Evolutionary conservation across 441 rosid species (phyloP).

Genomic region (Aquilaria agallochum): DNA sequence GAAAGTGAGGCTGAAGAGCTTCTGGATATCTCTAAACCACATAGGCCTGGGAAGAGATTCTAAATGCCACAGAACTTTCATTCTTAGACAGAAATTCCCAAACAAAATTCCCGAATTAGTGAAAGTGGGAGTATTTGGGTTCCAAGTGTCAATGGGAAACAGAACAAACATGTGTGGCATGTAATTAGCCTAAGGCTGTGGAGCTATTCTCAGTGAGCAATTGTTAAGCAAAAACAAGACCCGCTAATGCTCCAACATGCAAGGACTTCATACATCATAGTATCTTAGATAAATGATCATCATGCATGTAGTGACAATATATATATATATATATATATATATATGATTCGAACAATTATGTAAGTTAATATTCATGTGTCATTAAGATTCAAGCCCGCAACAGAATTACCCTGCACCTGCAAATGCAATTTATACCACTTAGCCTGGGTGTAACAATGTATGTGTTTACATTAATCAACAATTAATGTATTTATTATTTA

Average conservation of each 20-base stretch:
- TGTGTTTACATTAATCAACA: too few relatives aligned
- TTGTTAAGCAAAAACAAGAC: conserved; percentile 60
- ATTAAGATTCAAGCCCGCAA: too few relatives aligned
- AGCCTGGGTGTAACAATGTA: too few relatives aligned
- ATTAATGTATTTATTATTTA: too few relatives aligned
- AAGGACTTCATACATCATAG: conserved; percentile 60
- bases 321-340: too few relatives aligned
- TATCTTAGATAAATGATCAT: too few relatives aligned
- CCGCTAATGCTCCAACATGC: conserved; percentile 60
- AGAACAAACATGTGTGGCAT: conserved; percentile 52
- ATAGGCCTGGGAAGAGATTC: conserved; percentile 66
- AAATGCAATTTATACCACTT: too few relatives aligned
- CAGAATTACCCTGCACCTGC: too few relatives aligned
- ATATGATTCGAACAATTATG: too few relatives aligned
- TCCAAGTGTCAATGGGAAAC: conserved; percentile 79
- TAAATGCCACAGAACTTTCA: conserved; percentile 43
- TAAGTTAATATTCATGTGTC: too few relatives aligned
- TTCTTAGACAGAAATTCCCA: conserved; percentile 24
- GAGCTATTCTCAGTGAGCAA: conserved; percentile 46
- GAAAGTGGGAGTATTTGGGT: conserved; percentile 42
- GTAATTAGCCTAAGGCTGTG: conserved; percentile 34
- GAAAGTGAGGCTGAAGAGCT: conserved; percentile 55
- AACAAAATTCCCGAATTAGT: conserved; percentile 22
- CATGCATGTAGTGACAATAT: too few relatives aligned
- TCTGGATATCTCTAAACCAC: conserved; percentile 33